Base-by-base conservation (phyloP, 768 basidiomycete genomes). In the Hypsizygus marmoreus region DNA sequence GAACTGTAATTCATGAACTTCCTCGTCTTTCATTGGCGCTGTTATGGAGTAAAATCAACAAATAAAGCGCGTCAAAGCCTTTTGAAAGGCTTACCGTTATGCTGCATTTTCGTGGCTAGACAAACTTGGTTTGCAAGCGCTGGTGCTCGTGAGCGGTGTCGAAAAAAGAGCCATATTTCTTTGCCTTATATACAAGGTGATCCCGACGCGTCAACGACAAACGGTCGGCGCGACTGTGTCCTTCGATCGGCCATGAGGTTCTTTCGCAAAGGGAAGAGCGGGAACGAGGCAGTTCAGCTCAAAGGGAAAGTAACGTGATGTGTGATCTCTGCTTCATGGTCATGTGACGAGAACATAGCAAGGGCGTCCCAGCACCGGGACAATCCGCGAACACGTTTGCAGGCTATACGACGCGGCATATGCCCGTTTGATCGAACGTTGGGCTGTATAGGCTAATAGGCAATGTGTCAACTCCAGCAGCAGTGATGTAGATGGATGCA, bases 341-440 rank as follows among this genome's bases (percentile, higher is more conserved):
- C 62, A 64, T 47, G 55, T 65, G 65, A 61, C 40, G 26, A 40
- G 39, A 46, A 61, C 61, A 60, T 59, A 60, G 59, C 52, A 59
- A 59, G 36, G n/a, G n/a, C 24, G 29, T 28, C 17, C 11, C 5
- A 11, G 41, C 28, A 25, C 19, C 59, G 65, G 64, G 53, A 51
- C 50, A 52, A 46, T 46, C 57, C 63, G 60, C 42, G 36, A 50
- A 49, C 64, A 67, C 64, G 64, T 57, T 55, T 54, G 30, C 39
- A 13, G 38, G 35, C 45, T 33, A 12, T 23, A 25, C 36, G 34
- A n/a, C 13, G 22, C 2, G 11, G 14, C 2, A 17, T 30, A 7
- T 32, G 37, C 13, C 14, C 6, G 3, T 13, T 12, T 17, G 39
- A 29, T 17, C 32, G 28, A 23, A 13, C 23, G 32, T 7, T 6